These are phyloP conservation scores for Sphagnum tenellum DNA, from an alignment of 225 moss, liverwort and hornwort species.

Conservation along the genomic window DNA sequence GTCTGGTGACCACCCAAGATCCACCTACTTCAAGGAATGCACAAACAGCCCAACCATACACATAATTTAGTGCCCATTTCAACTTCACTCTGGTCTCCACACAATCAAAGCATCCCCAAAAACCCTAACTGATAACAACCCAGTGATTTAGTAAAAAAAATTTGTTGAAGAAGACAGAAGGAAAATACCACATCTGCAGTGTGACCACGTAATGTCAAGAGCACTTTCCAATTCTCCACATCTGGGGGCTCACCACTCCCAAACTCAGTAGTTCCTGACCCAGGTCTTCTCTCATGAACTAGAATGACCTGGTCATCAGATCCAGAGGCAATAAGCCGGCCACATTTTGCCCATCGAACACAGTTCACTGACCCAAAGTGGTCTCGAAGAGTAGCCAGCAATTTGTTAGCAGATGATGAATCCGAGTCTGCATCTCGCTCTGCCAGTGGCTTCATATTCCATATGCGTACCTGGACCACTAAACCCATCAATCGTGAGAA, in stretches of 20 bases:
- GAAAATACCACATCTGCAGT: constrained; percentile 81
- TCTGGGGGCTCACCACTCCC: constrained; percentile 97
- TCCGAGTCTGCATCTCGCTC: constrained; percentile 51
- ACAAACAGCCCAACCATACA: constrained; percentile 40
- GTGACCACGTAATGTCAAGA: constrained; percentile 78
- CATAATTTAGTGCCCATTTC: constrained; percentile 30
- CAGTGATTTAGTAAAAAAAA: no score
- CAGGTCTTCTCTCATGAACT: constrained; percentile 81
- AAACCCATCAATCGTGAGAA: neutral
- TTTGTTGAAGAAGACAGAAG: constrained; percentile 11
- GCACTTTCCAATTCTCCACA: constrained; percentile 97
- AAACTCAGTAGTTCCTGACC: constrained; percentile 94
- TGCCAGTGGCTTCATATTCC: constrained; percentile 77
- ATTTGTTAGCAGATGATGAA: constrained; percentile 25
- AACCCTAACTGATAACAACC: no score
- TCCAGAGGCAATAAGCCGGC: constrained; percentile 79
- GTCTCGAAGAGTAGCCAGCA: constrained; percentile 87
- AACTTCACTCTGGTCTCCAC: no score
- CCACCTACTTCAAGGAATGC: constrained; percentile 74
- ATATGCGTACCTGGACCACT: constrained; percentile 63
- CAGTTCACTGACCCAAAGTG: constrained; percentile 98
- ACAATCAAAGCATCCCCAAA: no score
- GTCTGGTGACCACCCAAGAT: constrained; percentile 99
- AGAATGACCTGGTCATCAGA: constrained; percentile 86
- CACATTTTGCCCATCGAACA: constrained; percentile 93